Percentiles rank a stretch among this genome's conserved stretches.
These are phyloP conservation scores for Leucaena leucocephala DNA, from an alignment of 306 rosid genomes.

Conservation along the genomic window DNA sequence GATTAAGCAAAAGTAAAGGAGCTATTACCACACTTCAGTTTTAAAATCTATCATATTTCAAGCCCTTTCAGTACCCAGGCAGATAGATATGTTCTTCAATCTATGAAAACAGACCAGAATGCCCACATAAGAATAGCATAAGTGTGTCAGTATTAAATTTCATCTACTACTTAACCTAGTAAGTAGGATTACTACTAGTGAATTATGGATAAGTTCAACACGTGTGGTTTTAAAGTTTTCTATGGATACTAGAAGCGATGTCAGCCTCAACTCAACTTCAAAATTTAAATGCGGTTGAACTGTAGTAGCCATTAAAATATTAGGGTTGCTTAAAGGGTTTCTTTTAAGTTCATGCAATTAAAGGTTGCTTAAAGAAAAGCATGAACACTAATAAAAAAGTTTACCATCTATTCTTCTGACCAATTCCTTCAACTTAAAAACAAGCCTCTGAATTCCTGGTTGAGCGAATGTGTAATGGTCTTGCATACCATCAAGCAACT, in stretches of 20 bases:
- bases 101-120: conserved; percentile 1
- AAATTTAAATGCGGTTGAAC: background rate
- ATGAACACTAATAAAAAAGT: conserved; percentile 29
- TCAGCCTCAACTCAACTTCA: conserved; percentile 10
- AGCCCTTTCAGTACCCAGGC: conserved; percentile 13
- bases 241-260: background rate
- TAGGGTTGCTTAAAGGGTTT: conserved; percentile 4
- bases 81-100: conserved; percentile 22
- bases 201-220: background rate
- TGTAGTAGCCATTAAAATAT: background rate
- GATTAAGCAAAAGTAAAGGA: background rate
- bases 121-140: background rate
- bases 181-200: background rate
- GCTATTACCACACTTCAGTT: background rate
- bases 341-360: conserved; percentile 1
- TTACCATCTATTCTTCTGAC: conserved; percentile 88
- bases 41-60: conserved; percentile 15
- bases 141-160: background rate
- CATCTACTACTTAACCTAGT: background rate
- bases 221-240: background rate
- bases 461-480: conserved; percentile 94
- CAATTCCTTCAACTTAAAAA: conserved; percentile 83
- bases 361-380: conserved; percentile 22
- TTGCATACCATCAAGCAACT: conserved; percentile 94
- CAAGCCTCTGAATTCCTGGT: conserved; percentile 93